These are phyloP conservation scores for Carallia pectinifolia DNA, from an alignment of 345 rosid genomes.

Conservation along the genomic window DNA sequence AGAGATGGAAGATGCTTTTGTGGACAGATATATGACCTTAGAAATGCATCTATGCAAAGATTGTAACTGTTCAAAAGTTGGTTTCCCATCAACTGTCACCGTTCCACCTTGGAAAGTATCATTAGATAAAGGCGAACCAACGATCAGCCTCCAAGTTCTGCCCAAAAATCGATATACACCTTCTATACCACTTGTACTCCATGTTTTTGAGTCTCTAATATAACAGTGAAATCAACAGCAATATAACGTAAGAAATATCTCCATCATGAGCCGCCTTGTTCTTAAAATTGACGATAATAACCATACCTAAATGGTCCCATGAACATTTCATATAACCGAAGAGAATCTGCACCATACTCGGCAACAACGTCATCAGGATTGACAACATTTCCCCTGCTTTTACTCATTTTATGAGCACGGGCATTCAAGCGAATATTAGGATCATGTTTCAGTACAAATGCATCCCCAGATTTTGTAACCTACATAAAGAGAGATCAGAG, in stretches of 20 bases:
- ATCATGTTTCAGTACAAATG: slow-evolving; percentile 65
- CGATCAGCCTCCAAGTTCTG: slow-evolving; percentile 81
- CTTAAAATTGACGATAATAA: not conserved
- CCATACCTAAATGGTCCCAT: slow-evolving; percentile 97
- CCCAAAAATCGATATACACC: slow-evolving; percentile 91
- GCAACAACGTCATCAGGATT: slow-evolving; percentile 85
- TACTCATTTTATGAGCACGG: slow-evolving; percentile 92
- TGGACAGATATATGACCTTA: slow-evolving; percentile 49
- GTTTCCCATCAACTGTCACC: slow-evolving; percentile 55
- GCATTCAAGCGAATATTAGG: slow-evolving; percentile 58
- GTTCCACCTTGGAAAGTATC: slow-evolving; percentile 64
- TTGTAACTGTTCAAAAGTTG: slow-evolving; percentile 66
- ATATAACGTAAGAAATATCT: slow-evolving; percentile 1
- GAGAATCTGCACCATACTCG: slow-evolving; percentile 96
- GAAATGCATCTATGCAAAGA: slow-evolving; percentile 82
- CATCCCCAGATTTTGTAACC: slow-evolving; percentile 79
- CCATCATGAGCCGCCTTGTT: slow-evolving; percentile 4
- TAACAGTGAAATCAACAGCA: slow-evolving; percentile 19
- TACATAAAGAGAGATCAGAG: slow-evolving; percentile 18
- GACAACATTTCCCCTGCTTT: slow-evolving; percentile 95
- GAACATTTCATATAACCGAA: slow-evolving; percentile 94
- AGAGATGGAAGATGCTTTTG: not conserved
- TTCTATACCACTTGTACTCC: slow-evolving; percentile 95
- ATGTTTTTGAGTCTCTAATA: slow-evolving; percentile 85
- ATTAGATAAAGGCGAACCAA: slow-evolving; percentile 61